Evolutionary conservation across 768 basidiomycete genomes (phyloP), one percentile per base, ranked within the genome.

Genomic region (Russula foetens): DNA sequence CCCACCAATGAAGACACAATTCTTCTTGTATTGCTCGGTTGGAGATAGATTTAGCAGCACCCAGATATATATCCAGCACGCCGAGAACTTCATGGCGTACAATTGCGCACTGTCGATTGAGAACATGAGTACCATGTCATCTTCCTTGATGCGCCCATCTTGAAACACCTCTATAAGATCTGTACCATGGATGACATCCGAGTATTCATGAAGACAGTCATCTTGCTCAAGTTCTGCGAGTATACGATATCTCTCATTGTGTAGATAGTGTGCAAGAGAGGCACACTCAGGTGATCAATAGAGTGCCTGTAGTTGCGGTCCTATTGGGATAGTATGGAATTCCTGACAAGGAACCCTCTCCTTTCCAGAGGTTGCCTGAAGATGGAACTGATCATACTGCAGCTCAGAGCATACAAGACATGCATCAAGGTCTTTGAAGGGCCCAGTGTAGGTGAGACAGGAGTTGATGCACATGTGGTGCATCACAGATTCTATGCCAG

Each of bases 101-200:
- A 80, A 70, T 57, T 80, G 77, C 0, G 74, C 72, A 0, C 77
- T 75, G 53, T 80, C 73, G 8, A 77, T 63, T 0, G 75, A 78
- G 0, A 73, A 58, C 57, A 75, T 67, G 2, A 78, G 62, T 6
- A 75, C 15, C 71, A 71, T 63, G 47, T 76, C 71, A 2, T 44
- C 43, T 35, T 69, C 71, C 31, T 66, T 49, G 46, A 69, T 67
- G 33, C 70, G 28, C 0, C 53, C 43, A 2, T 54, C n/a, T 14
- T 23, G 8, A 4, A 69, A 68, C 8, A 50, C 45, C n/a, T 71
- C 68, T 24, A 74, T 67, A 43, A 66, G 39, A 66, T 70, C 70
- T 47, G 73, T 1, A 55, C 44, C 54, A 12, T 73, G 59, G 47
- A 69, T 71, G 4, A 77, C 29, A 54, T 54, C 1, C 1, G 2